Evolutionary conservation across 2,329 filamentous ascomycete genomes (phyloP).

Genomic region (Beauveria rudraprayagi): DNA sequence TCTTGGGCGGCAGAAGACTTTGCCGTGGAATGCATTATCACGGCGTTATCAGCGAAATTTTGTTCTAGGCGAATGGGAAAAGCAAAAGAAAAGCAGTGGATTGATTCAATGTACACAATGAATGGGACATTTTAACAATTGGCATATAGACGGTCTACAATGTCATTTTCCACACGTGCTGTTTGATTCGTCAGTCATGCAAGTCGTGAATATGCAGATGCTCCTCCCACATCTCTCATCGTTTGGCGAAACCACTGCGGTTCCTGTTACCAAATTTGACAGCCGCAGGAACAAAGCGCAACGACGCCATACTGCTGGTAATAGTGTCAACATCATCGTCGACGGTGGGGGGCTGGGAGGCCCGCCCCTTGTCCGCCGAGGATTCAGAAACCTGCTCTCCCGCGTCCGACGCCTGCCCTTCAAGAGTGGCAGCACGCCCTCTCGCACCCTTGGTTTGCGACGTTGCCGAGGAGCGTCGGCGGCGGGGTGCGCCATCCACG

Average conservation of each 20-base stretch:
- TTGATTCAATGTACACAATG: neutral
- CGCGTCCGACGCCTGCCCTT: conserved; percentile 14
- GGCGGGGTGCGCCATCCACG: conserved; percentile 41
- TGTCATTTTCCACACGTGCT: neutral
- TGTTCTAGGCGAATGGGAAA: conserved; percentile 5
- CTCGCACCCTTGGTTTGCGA: conserved; percentile 25
- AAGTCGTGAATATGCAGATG: neutral
- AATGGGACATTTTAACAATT: neutral
- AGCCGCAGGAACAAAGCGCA: conserved; percentile 63
- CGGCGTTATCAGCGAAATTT: neutral
- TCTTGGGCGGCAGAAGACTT: neutral
- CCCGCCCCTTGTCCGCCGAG: neutral
- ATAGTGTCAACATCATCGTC: conserved; percentile 50
- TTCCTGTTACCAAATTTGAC: conserved; percentile 54
- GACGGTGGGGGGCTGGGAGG: conserved; percentile 12
- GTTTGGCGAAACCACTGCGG: conserved; percentile 38
- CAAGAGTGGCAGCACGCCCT: conserved; percentile 26
- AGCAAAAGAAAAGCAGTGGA: neutral
- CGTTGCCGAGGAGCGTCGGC: conserved; percentile 39
- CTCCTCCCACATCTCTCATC: neutral
- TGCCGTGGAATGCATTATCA: neutral
- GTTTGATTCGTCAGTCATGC: neutral
- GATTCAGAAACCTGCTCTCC: neutral
- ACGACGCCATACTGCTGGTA: conserved; percentile 58
- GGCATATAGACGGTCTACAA: neutral